phyloP scores from a whole-genome alignment of 371 early-diverging fungal genomes.

The Rhizopus stolonifer region DNA sequence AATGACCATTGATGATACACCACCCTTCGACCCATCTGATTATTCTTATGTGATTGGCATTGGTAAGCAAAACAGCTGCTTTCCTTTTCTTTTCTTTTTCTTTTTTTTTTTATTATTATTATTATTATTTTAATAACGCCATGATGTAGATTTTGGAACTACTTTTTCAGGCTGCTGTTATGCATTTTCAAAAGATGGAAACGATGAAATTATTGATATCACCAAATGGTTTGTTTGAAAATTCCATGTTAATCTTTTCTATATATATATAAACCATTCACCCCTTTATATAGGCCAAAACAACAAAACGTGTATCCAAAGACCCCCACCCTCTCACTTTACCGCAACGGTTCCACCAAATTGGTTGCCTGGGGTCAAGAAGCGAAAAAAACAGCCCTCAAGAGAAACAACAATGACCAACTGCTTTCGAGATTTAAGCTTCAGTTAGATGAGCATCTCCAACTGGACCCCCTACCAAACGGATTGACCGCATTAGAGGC shows the following conservation, averaged over 20 bases:
- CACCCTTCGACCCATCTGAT: conserved; percentile 42
- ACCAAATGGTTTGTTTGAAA: conserved; percentile 39
- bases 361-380: conserved; percentile 52
- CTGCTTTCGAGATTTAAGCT: conserved; percentile 46
- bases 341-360: conserved; percentile 45
- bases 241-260: neutral
- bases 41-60: conserved; percentile 53
- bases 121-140: neutral
- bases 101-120: neutral
- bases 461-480: conserved; percentile 30
- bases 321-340: conserved; percentile 45
- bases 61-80: conserved; percentile 32
- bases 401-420: conserved; percentile 40
- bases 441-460: conserved; percentile 45
- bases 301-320: conserved; percentile 52
- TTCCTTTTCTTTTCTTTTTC: no score
- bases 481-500: conserved; percentile 38
- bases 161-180: conserved; percentile 56
- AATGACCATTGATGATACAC: conserved; percentile 20
- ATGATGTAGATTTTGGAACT: conserved; percentile 55
- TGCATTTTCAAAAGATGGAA: conserved; percentile 50
- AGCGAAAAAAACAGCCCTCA: conserved; percentile 40
- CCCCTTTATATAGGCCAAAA: conserved; percentile 30
- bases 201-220: conserved; percentile 50
- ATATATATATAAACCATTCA: no score